Evolutionary conservation across 345 rosid genomes (phyloP).

Genomic region (Salix exigua): DNA sequence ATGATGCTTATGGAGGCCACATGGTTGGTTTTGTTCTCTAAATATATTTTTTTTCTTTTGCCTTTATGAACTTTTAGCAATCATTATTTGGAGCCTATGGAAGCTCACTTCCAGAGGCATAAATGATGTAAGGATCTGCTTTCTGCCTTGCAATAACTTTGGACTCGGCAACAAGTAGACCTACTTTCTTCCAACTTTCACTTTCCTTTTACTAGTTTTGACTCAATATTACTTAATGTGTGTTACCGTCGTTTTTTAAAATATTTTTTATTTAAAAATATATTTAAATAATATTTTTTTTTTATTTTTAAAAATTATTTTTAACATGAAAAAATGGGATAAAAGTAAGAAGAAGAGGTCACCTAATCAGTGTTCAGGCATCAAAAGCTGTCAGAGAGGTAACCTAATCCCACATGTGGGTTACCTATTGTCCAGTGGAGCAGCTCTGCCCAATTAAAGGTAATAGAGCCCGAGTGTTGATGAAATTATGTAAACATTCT

Average conservation of each 20-base stretch:
- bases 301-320: too few species aligned
- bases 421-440: neutral
- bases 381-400: neutral
- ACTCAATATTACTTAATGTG: neutral
- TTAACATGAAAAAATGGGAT: too few species aligned
- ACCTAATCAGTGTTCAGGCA: too few species aligned
- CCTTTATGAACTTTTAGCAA: too few species aligned
- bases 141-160: neutral
- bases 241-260: fast-evolving
- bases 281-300: too few species aligned
- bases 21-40: neutral
- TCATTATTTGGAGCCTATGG: neutral
- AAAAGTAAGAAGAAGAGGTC: neutral
- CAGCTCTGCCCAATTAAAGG: neutral
- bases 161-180: neutral
- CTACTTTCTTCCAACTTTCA: neutral
- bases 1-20: neutral
- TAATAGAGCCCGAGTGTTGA: neutral
- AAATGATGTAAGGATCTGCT: neutral
- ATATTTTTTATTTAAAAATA: too few species aligned
- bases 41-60: too few species aligned
- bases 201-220: neutral
- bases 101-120: neutral
- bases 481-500: neutral
- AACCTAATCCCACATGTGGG: neutral